Evolutionary conservation across 306 rosid genomes (phyloP).

Genomic region (Luffa aegyptiaca): DNA sequence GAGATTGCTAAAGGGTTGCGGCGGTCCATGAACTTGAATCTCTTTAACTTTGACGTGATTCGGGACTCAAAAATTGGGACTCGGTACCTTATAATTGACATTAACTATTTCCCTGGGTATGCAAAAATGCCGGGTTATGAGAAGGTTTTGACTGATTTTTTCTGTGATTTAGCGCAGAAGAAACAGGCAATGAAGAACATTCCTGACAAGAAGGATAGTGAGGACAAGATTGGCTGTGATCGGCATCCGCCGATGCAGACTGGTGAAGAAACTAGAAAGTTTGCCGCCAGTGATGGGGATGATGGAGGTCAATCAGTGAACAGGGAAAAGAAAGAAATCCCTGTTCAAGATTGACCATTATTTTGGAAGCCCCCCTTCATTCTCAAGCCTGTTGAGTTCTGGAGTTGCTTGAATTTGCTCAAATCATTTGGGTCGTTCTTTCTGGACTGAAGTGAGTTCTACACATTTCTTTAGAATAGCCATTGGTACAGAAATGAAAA

Average conservation of each 20-base stretch:
- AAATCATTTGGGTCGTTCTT: not conserved
- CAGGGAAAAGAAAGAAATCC: not conserved
- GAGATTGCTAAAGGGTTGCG: constrained; percentile 62
- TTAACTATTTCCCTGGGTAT: constrained; percentile 93
- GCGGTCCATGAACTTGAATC: constrained; percentile 46
- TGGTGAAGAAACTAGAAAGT: constrained; percentile 19
- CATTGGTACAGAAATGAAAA: constrained; percentile 4
- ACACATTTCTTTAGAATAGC: constrained; percentile 2
- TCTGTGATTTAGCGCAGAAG: constrained; percentile 50
- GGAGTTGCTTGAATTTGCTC: not conserved
- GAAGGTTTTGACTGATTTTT: constrained; percentile 66
- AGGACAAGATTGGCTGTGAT: constrained; percentile 18
- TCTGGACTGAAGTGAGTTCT: constrained; percentile 4
- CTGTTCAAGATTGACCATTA: not conserved
- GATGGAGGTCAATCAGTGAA: constrained; percentile 16
- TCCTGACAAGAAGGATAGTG: not conserved
- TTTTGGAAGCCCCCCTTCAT: not conserved
- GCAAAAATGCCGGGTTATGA: constrained; percentile 98
- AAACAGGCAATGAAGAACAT: constrained; percentile 6
- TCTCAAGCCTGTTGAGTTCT: not conserved
- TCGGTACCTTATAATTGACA: constrained; percentile 82
- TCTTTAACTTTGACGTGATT: constrained; percentile 84
- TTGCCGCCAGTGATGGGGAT: constrained; percentile 24
- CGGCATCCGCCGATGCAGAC: constrained; percentile 1
- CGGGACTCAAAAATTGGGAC: constrained; percentile 64